Evolutionary conservation across 2,329 filamentous ascomycete genomes (phyloP).

Genomic region (Alternaria postmessia): DNA sequence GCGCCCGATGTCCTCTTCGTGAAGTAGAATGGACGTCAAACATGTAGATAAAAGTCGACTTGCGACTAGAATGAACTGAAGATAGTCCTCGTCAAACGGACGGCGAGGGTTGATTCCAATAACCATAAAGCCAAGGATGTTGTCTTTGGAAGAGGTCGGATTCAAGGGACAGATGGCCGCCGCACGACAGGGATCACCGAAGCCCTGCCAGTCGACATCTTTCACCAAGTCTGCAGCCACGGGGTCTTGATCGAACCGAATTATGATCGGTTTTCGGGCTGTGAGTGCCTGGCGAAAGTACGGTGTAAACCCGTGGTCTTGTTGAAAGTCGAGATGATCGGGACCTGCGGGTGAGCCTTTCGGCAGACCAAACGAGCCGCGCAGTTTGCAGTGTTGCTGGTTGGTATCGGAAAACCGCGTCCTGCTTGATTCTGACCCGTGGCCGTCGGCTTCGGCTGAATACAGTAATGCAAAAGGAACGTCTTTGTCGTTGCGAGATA

Average conservation of each 20-base stretch:
- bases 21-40: slow-evolving; percentile 50
- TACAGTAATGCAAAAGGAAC: slow-evolving; percentile 39
- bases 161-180: slow-evolving; percentile 49
- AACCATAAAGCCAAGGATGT: slow-evolving; percentile 52
- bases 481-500: slow-evolving; percentile 72
- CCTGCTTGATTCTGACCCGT: slow-evolving; percentile 13
- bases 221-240: slow-evolving; percentile 36
- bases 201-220: slow-evolving; percentile 44
- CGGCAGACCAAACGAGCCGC: slow-evolving; percentile 33
- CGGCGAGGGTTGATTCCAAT: slow-evolving; percentile 51
- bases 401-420: slow-evolving; percentile 15
- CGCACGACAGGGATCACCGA: slow-evolving; percentile 44
- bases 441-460: slow-evolving; percentile 25
- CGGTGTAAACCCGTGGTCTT: slow-evolving; percentile 27
- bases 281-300: slow-evolving; percentile 43
- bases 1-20: slow-evolving; percentile 50
- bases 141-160: slow-evolving; percentile 42
- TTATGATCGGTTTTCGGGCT: slow-evolving; percentile 33
- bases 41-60: slow-evolving; percentile 50
- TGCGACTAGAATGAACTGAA: slow-evolving; percentile 47
- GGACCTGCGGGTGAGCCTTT: slow-evolving; percentile 33
- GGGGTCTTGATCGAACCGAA: slow-evolving; percentile 42
- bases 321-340: slow-evolving; percentile 28
- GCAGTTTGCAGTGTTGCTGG: slow-evolving; percentile 28
- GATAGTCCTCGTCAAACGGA: slow-evolving; percentile 52